Percentiles rank a stretch among this genome's conserved stretches.
Conservation (phyloP, 169 alveolate genomes). For the Ichthyophthirius multifiliis region DNA sequence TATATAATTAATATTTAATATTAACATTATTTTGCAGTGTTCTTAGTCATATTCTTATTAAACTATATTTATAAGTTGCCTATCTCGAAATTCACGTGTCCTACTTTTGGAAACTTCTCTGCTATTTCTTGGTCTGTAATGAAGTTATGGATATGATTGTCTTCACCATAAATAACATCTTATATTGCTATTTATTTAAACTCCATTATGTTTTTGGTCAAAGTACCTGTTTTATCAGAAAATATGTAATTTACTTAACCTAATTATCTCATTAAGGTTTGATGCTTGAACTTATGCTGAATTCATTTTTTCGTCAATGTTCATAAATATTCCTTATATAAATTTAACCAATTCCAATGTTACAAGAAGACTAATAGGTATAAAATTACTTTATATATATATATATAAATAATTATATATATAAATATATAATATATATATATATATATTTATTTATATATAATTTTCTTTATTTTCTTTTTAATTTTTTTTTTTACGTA, state of each 20-base stretch:
- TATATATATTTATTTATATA: too few relatives aligned
- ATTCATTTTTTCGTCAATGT: slow-evolving; percentile 60
- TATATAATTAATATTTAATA: too few relatives aligned
- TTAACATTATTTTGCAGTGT: slow-evolving; percentile 55
- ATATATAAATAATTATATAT: slow-evolving; percentile 29
- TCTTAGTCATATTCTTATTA: slow-evolving; percentile 33
- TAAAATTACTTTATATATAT: slow-evolving; percentile 47
- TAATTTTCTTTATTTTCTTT: too few relatives aligned
- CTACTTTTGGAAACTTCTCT: slow-evolving; percentile 40
- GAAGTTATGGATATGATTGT: slow-evolving; percentile 10
- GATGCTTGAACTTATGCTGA: slow-evolving; percentile 69
- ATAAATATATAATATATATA: not conserved
- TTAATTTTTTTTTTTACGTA: slow-evolving; percentile 45
- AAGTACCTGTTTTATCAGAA: slow-evolving; percentile 98
- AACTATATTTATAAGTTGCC: slow-evolving; percentile 1
- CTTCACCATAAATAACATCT: slow-evolving; percentile 56
- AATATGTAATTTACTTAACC: slow-evolving; percentile 95
- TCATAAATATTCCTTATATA: slow-evolving; percentile 64
- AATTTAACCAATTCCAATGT: slow-evolving; percentile 88
- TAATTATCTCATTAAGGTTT: slow-evolving; percentile 89
- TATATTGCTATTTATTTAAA: slow-evolving; percentile 81
- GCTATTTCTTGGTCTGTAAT: slow-evolving; percentile 50
- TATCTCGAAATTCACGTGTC: slow-evolving; percentile 63
- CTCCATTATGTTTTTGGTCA: slow-evolving; percentile 96
- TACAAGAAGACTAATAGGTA: slow-evolving; percentile 85